Percentiles rank a stretch among this genome's conserved stretches.
phyloP scores from a whole-genome alignment of 2,329 filamentous ascomycete species.

The Diaporthe velutina region DNA sequence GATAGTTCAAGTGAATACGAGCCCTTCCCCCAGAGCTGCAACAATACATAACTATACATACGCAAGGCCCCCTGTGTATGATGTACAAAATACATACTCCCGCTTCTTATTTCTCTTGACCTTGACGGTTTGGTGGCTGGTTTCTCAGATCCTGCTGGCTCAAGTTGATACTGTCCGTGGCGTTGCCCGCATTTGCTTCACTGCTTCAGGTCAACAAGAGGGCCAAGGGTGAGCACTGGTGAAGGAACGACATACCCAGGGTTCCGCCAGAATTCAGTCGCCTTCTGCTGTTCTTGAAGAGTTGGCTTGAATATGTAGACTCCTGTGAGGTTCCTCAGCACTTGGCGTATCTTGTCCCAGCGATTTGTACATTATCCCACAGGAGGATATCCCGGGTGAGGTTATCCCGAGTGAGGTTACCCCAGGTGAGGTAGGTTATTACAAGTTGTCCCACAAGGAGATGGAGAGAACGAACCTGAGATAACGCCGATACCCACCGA shows the following conservation, averaged over 20 bases:
- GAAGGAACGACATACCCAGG: constrained; percentile 25
- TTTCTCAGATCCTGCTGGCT: background rate
- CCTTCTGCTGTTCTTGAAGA: constrained; percentile 40
- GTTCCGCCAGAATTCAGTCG: constrained; percentile 15
- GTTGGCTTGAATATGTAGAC: constrained; percentile 46
- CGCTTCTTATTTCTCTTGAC: constrained; percentile 16
- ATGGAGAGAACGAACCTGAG: constrained; percentile 40
- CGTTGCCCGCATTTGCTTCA: background rate
- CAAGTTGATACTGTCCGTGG: background rate
- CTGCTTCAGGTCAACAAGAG: constrained; percentile 25
- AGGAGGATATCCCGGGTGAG: too few species aligned
- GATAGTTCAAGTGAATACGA: too few species aligned
- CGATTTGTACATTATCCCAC: too few species aligned
- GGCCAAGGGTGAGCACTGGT: background rate
- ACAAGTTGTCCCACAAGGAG: too few species aligned
- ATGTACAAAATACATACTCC: background rate
- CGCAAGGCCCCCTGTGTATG: background rate
- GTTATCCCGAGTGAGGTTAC: too few species aligned
- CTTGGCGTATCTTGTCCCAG: background rate
- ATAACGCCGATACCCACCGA: constrained; percentile 41
- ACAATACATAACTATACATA: too few species aligned
- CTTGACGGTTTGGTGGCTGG: background rate
- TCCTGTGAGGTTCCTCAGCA: constrained; percentile 42
- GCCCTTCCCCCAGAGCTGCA: too few species aligned
- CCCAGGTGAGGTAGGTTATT: too few species aligned